Evolutionary conservation across 805 yeast genomes (phyloP).

Genomic region (Komagataella ulmi): DNA sequence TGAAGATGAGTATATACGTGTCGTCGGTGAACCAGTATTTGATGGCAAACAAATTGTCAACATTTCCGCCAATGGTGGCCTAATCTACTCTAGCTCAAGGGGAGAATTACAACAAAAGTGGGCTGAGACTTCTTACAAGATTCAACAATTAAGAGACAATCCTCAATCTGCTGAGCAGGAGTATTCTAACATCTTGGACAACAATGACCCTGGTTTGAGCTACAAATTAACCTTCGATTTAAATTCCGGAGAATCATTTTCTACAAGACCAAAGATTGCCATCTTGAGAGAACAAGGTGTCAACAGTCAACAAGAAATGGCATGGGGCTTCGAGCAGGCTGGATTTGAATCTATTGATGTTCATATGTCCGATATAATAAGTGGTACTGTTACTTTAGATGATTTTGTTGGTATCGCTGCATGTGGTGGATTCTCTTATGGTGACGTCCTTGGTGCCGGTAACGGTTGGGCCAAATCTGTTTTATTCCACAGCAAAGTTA

Average conservation of each 20-base stretch:
- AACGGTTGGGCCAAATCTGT: constrained; percentile 99
- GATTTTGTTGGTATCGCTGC: constrained; percentile 92
- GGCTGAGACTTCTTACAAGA: constrained; percentile 78
- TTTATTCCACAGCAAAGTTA: constrained; percentile 64
- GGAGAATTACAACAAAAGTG: constrained; percentile 68
- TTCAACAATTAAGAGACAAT: constrained; percentile 89
- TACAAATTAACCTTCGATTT: constrained; percentile 65
- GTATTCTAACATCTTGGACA: constrained; percentile 58
- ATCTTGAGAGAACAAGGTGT: constrained; percentile 97
- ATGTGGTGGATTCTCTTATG: constrained; percentile 98
- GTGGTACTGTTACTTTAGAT: constrained; percentile 57
- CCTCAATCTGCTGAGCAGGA: constrained; percentile 87
- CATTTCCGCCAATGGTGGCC: constrained; percentile 30
- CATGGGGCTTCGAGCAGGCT: constrained; percentile 89
- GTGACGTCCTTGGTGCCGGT: constrained; percentile 98
- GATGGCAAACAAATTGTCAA: constrained; percentile 29
- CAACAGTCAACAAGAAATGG: constrained; percentile 97
- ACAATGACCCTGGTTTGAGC: constrained; percentile 79
- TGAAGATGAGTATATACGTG: constrained; percentile 31
- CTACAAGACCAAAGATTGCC: constrained; percentile 74
- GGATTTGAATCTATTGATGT: constrained; percentile 93
- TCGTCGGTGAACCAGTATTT: constrained; percentile 62
- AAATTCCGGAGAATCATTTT: constrained; percentile 21
- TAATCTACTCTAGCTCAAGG: constrained; percentile 42
- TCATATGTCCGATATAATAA: constrained; percentile 86